A percentile compares a stretch with the other conserved stretches of the same genome.
phyloP scores from a whole-genome alignment of 1,284 basidiomycete species.

The Cryptococcus sp. region DNA sequence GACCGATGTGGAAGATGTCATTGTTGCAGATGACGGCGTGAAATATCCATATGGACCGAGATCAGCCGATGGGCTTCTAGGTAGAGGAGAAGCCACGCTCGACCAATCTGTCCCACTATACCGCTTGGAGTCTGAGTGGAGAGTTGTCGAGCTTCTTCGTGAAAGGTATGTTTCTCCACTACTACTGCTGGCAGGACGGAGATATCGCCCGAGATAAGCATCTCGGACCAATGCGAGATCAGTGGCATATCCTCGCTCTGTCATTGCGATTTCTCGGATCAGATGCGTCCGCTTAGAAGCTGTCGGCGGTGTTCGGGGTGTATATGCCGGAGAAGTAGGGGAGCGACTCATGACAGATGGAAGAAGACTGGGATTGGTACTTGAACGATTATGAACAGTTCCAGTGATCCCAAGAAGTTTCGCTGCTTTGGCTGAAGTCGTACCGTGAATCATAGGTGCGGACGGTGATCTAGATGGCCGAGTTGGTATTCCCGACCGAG shows the following conservation, averaged over 20 bases:
- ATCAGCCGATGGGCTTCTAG: not conserved
- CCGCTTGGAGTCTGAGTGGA: not conserved
- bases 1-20: not conserved
- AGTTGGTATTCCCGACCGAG: not conserved
- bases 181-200: conserved; percentile 4
- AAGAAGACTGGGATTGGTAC: conserved; percentile 5
- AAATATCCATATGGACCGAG: conserved; percentile 7
- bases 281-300: conserved; percentile 70
- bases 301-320: conserved; percentile 9
- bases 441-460: conserved; percentile 7
- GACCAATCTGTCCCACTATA: conserved; percentile 3
- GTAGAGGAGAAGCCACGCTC: not conserved
- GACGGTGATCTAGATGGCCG: conserved; percentile 14
- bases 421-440: not conserved
- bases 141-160: not conserved
- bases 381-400: not conserved
- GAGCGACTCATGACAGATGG: conserved; percentile 9
- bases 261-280: conserved; percentile 73
- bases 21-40: not conserved
- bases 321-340: conserved; percentile 9
- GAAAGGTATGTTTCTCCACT: conserved; percentile 9
- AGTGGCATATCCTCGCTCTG: conserved; percentile 79
- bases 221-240: conserved; percentile 81
- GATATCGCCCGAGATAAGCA: conserved; percentile 58
- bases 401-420: conserved; percentile 1